Percentiles rank a stretch among this genome's conserved stretches.
Evolutionary conservation across 495 filamentous ascomycete genomes (phyloP).

Genomic region (Mycothermus thermophilus): DNA sequence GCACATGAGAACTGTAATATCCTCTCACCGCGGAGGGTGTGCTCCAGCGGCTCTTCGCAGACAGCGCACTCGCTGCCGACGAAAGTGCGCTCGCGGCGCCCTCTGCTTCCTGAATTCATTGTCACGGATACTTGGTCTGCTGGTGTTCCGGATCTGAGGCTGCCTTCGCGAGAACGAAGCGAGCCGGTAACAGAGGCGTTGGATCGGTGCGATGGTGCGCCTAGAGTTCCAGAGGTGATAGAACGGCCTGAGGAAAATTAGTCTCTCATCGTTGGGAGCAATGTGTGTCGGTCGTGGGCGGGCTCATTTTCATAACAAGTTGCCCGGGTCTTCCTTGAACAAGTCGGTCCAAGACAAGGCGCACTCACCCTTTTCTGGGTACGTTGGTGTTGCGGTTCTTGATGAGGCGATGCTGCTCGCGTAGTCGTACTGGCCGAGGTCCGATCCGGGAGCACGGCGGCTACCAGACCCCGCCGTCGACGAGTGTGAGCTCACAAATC

Average conservation of each 20-base stretch:
- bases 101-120: constrained; percentile 69
- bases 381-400: constrained; percentile 17
- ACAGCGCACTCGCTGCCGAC: constrained; percentile 90
- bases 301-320: too few species aligned
- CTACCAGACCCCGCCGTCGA: constrained; percentile 25
- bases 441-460: constrained; percentile 20
- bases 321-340: too few species aligned
- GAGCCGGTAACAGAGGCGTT: constrained; percentile 28
- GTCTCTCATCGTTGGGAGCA: constrained; percentile 7
- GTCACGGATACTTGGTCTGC: constrained; percentile 34
- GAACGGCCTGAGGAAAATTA: constrained; percentile 22
- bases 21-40: constrained; percentile 87
- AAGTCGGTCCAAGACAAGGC: too few species aligned
- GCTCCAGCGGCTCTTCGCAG: constrained; percentile 93
- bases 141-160: constrained; percentile 18
- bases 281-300: too few species aligned
- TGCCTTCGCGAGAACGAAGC: constrained; percentile 25
- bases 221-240: constrained; percentile 24
- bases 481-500: constrained; percentile 21
- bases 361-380: constrained; percentile 34
- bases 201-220: constrained; percentile 32
- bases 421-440: constrained; percentile 18
- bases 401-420: constrained; percentile 14
- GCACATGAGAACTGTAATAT: constrained; percentile 92
- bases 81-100: constrained; percentile 84